A percentile compares a stretch with the other conserved stretches of the same genome.
phyloP scores from a whole-genome alignment of 495 filamentous ascomycete species.

The Filosporella fistucella region DNA sequence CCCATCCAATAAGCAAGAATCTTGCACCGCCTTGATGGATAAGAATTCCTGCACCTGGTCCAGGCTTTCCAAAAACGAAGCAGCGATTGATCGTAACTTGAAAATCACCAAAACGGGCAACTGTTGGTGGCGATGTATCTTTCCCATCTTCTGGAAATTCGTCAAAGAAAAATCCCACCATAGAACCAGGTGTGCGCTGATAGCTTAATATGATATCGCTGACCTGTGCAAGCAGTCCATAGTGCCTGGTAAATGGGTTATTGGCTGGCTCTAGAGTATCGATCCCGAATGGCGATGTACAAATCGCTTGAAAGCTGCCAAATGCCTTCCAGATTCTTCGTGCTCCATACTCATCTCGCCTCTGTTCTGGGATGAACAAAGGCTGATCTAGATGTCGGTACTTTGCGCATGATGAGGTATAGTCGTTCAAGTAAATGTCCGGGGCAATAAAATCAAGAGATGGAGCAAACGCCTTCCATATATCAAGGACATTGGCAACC shows the following conservation, averaged over 20 bases:
- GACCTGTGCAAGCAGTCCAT: constrained; percentile 32
- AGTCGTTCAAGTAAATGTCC: constrained; percentile 44
- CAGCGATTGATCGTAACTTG: constrained; percentile 36
- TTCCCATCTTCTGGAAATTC: constrained; percentile 23
- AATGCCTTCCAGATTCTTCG: constrained; percentile 39
- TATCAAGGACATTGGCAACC: constrained; percentile 35
- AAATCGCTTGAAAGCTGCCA: constrained; percentile 38
- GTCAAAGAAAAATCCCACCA: constrained; percentile 46
- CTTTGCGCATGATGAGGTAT: constrained; percentile 32
- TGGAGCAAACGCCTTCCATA: constrained; percentile 39
- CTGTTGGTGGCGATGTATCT: constrained; percentile 1
- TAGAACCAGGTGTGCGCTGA: constrained; percentile 29
- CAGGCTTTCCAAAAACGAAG: constrained; percentile 44
- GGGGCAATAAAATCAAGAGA: constrained; percentile 44
- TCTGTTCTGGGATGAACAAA: constrained; percentile 48
- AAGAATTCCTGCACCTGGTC: constrained; percentile 39
- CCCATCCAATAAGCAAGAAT: constrained; percentile 44
- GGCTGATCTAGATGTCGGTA: constrained; percentile 42
- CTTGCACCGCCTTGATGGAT: constrained; percentile 32
- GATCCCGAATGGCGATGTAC: constrained; percentile 41
- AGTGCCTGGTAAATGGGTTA: constrained; percentile 36
- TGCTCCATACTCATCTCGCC: constrained; percentile 41
- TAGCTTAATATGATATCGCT: constrained; percentile 35
- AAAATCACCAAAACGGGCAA: constrained; percentile 16
- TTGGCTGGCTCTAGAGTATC: constrained; percentile 28